These are phyloP conservation scores for Oryza coarctata DNA, from an alignment of 176 grass and related monocot species.

Conservation along the genomic window DNA sequence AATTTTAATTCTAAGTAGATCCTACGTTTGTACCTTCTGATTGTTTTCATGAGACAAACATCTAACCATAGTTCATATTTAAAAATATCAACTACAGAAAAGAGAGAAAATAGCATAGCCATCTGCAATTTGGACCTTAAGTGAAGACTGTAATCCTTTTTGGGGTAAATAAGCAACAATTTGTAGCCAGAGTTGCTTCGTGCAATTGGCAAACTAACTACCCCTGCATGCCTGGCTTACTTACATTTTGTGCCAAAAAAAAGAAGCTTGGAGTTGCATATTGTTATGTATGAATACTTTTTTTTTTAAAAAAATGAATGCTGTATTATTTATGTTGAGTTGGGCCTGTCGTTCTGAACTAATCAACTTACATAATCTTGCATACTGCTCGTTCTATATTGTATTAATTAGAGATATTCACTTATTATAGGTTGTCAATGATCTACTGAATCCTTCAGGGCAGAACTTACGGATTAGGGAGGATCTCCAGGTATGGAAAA, in stretches of 20 bases:
- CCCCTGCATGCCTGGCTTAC: slow-evolving; percentile 14
- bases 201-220: not conserved
- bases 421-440: slow-evolving; percentile 66
- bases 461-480: slow-evolving; percentile 82
- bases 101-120: slow-evolving; percentile 5
- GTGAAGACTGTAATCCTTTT: not conserved
- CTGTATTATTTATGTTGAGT: slow-evolving; percentile 11
- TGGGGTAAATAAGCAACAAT: not conserved
- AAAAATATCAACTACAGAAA: slow-evolving; percentile 8
- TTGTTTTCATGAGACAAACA: not conserved
- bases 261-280: not conserved
- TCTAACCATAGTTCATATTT: slow-evolving; percentile 9
- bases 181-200: not conserved
- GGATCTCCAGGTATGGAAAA: slow-evolving; percentile 66
- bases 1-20: not conserved
- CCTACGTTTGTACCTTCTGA: not conserved
- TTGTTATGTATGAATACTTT: not conserved
- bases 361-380: slow-evolving; percentile 2
- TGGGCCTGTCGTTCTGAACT: not conserved
- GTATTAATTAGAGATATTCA: slow-evolving; percentile 29
- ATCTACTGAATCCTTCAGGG: slow-evolving; percentile 81
- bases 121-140: not conserved
- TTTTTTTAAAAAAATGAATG: slow-evolving; percentile 9
- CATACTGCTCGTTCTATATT: slow-evolving; percentile 1
- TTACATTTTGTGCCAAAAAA: not conserved